Conservation (phyloP, 306 rosid genomes). For the Herpetospermum pedunculosum region DNA sequence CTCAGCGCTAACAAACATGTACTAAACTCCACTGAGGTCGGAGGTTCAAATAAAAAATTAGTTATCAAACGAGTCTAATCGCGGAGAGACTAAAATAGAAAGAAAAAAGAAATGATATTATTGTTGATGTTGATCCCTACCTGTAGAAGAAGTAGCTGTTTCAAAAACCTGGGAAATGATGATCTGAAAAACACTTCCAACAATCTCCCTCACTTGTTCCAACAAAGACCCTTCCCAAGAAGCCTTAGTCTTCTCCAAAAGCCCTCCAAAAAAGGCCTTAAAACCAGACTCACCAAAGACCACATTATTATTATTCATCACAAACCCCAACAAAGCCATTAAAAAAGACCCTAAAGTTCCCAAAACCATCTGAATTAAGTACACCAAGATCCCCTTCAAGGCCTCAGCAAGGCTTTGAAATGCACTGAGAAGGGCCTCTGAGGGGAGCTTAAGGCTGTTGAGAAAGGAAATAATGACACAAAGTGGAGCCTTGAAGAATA, state of each 20-base stretch:
- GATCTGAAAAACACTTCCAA: background rate
- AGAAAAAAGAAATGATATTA: no score
- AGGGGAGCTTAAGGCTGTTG: background rate
- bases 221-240: background rate
- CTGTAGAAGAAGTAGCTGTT: background rate
- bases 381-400: background rate
- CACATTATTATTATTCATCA: background rate
- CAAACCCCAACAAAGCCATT: background rate
- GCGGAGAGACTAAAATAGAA: no score
- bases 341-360: background rate
- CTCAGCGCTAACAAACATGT: no score
- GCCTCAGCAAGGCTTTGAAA: background rate
- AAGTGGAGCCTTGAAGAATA: background rate
- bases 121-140: background rate
- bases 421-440: background rate
- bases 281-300: background rate
- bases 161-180: background rate
- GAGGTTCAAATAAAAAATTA: no score
- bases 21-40: no score
- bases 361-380: background rate
- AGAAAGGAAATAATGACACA: background rate
- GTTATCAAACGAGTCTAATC: no score
- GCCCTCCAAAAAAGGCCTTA: background rate
- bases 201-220: background rate
- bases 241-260: background rate